Evolutionary conservation across 192 early-diverging fungal species (phyloP).

Genomic region (Linnemannia zychae): DNA sequence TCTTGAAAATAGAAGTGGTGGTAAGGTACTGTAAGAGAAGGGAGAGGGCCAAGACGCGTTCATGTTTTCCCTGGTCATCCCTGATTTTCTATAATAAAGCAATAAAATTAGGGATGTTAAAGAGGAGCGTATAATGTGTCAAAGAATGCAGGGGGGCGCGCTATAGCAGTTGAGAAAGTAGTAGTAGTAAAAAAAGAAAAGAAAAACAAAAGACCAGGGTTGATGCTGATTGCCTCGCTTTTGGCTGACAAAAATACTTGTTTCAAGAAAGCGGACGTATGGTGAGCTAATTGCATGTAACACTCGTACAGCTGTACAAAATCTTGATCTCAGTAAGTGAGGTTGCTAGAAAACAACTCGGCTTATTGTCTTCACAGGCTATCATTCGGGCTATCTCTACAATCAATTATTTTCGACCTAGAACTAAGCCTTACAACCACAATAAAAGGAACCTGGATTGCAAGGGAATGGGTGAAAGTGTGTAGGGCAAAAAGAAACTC

Average conservation of each 20-base stretch:
- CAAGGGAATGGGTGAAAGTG: no score
- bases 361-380: not conserved
- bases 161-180: not conserved
- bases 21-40: not conserved
- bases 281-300: no score
- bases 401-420: no score
- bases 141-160: not conserved
- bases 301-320: not conserved
- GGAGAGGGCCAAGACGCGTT: not conserved
- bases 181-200: no score
- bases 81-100: not conserved
- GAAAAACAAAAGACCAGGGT: no score
- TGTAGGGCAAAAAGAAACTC: no score
- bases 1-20: not conserved
- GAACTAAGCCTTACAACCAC: no score
- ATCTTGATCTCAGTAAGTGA: not conserved
- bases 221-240: not conserved
- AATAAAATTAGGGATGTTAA: not conserved
- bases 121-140: not conserved
- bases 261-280: no score
- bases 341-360: not conserved
- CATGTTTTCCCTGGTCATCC: not conserved
- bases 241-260: not conserved
- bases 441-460: no score
- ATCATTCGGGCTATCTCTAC: not conserved